phyloP scores from a whole-genome alignment of 352 stramenopile species.

The Phytophthora colocasiae region DNA sequence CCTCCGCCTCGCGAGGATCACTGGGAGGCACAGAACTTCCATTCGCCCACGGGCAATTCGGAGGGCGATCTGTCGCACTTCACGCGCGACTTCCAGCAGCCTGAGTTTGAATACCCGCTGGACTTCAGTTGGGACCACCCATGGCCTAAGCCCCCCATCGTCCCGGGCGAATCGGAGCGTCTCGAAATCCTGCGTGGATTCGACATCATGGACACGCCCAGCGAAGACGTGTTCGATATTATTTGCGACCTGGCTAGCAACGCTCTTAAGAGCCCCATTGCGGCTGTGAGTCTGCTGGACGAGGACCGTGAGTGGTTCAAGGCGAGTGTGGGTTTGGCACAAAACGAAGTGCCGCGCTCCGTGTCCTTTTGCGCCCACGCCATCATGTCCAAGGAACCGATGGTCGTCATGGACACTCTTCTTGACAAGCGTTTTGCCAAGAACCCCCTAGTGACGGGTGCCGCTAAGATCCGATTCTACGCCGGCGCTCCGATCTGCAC shows the following conservation, averaged over 20 bases:
- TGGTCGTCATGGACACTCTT: constrained; percentile 90
- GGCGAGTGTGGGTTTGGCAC: constrained; percentile 80
- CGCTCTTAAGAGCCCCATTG: constrained; percentile 87
- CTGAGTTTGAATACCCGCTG: constrained; percentile 86
- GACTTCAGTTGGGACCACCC: constrained; percentile 91
- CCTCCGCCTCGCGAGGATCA: constrained; percentile 55
- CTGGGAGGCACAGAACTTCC: constrained; percentile 86
- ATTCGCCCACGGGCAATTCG: constrained; percentile 82
- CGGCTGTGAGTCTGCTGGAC: constrained; percentile 84
- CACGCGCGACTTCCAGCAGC: constrained; percentile 79
- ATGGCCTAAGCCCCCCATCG: constrained; percentile 85
- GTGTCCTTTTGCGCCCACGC: constrained; percentile 89
- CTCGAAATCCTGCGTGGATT: constrained; percentile 84
- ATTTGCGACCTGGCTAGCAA: constrained; percentile 90
- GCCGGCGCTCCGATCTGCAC: constrained; percentile 84
- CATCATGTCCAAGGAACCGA: constrained; percentile 90
- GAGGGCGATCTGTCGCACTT: constrained; percentile 81
- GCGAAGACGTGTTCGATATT: constrained; percentile 90
- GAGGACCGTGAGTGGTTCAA: constrained; percentile 92
- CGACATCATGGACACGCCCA: constrained; percentile 89
- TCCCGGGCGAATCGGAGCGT: constrained; percentile 70
- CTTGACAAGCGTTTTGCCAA: constrained; percentile 88
- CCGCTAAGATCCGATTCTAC: constrained; percentile 90
- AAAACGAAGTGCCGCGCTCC: constrained; percentile 88
- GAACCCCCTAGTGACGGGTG: constrained; percentile 86